phyloP scores from a whole-genome alignment of 441 rosid genomes.

The Brassica balearica region DNA sequence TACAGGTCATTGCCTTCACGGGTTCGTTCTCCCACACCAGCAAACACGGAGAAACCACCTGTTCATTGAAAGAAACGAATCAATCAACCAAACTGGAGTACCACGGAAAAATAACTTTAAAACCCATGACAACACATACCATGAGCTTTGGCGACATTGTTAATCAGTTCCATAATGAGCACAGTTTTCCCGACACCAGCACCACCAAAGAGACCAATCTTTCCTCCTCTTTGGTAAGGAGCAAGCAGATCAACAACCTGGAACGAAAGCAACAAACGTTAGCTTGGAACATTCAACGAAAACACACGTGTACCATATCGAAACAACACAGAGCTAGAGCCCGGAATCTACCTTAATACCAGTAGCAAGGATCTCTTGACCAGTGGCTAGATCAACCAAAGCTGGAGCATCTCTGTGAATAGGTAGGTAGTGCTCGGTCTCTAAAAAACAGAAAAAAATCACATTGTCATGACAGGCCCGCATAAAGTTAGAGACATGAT shows the following conservation, averaged over 20 bases:
- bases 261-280: constrained; percentile 46
- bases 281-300: not conserved
- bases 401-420: constrained; percentile 96
- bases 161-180: constrained; percentile 96
- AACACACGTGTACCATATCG: not conserved
- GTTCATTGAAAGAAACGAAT: too few relatives aligned
- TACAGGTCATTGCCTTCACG: constrained; percentile 48
- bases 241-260: constrained; percentile 96
- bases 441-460: constrained; percentile 43
- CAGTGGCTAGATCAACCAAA: constrained; percentile 92
- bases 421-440: constrained; percentile 85
- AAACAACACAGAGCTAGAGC: not conserved
- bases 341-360: constrained; percentile 77
- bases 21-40: too few relatives aligned
- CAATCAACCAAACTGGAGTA: too few relatives aligned
- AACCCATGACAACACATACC: constrained; percentile 47
- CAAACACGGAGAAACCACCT: too few relatives aligned
- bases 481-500: not conserved
- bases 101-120: too few relatives aligned
- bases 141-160: constrained; percentile 97
- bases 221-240: constrained; percentile 96
- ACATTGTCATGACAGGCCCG: not conserved
- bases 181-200: constrained; percentile 99
- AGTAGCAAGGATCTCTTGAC: constrained; percentile 89
- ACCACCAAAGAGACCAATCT: constrained; percentile 90